phyloP scores from a whole-genome alignment of 176 grass and related monocot species.

The Lolium rigidum region DNA sequence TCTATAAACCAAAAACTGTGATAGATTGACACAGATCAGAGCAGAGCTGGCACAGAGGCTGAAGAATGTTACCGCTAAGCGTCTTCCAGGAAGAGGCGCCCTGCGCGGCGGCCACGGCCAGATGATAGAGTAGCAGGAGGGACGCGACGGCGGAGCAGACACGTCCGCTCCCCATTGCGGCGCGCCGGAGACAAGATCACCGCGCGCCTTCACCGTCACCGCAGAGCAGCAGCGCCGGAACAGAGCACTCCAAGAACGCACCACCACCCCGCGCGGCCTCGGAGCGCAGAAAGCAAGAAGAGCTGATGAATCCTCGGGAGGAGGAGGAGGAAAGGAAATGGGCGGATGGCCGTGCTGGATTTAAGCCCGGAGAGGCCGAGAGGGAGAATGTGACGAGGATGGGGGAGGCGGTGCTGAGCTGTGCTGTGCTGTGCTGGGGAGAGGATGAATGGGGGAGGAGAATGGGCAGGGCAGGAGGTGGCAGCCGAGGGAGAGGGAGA shows the following conservation, averaged over 20 bases:
- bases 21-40: neutral
- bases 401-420: slow-evolving; percentile 28
- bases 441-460: neutral
- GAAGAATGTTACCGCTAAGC: slow-evolving; percentile 45
- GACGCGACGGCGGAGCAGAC: slow-evolving; percentile 38
- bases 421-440: neutral
- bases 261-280: neutral
- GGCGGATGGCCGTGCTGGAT: slow-evolving; percentile 17
- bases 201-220: neutral
- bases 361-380: neutral
- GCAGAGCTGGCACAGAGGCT: neutral
- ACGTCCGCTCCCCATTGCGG: slow-evolving; percentile 45
- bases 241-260: neutral
- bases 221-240: neutral
- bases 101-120: slow-evolving; percentile 48
- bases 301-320: neutral
- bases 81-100: slow-evolving; percentile 58
- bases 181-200: slow-evolving; percentile 12
- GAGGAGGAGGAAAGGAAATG: neutral
- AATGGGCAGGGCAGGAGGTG: neutral
- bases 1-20: neutral
- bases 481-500: neutral
- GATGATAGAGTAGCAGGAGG: slow-evolving; percentile 38
- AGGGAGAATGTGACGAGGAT: neutral
- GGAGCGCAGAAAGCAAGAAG: neutral